Evolutionary conservation across 139 green algal genomes (phyloP).

Genomic region (Chlamydomonas incerta): DNA sequence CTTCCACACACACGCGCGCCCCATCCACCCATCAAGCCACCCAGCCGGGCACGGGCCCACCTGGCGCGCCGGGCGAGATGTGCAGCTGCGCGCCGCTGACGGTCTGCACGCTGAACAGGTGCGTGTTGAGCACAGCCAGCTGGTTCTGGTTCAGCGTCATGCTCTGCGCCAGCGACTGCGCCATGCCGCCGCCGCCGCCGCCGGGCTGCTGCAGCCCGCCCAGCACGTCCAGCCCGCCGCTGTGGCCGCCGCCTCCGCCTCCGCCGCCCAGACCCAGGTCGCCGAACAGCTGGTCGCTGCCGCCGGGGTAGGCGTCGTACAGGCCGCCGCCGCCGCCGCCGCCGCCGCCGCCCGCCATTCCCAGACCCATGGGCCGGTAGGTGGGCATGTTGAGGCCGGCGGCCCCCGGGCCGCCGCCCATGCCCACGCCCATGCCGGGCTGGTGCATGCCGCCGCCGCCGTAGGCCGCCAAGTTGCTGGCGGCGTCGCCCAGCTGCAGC

Average conservation of each 20-base stretch:
- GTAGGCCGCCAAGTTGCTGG: background rate
- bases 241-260: background rate
- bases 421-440: background rate
- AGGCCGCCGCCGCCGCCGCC: background rate
- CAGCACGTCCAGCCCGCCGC: slow-evolving; percentile 3
- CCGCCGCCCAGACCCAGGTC: background rate
- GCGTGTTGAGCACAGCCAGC: slow-evolving; percentile 40
- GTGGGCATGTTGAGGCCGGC: background rate
- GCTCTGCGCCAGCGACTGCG: slow-evolving; percentile 37
- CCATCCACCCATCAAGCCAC: too few relatives aligned
- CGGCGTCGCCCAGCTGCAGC: slow-evolving; percentile 18
- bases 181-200: background rate
- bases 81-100: slow-evolving; percentile 46
- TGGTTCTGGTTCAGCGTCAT: slow-evolving; percentile 46
- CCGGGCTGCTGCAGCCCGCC: background rate
- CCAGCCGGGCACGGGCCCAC: too few relatives aligned
- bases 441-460: background rate
- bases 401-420: too few relatives aligned
- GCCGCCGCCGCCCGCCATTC: background rate
- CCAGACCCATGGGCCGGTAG: background rate
- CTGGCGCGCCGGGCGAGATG: slow-evolving; percentile 42
- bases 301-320: slow-evolving; percentile 9
- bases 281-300: slow-evolving; percentile 20
- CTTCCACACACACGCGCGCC: too few relatives aligned
- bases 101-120: slow-evolving; percentile 57